These are phyloP conservation scores for Rehmannia glutinosa DNA, from an alignment of 257 asterid species.

Conservation along the genomic window DNA sequence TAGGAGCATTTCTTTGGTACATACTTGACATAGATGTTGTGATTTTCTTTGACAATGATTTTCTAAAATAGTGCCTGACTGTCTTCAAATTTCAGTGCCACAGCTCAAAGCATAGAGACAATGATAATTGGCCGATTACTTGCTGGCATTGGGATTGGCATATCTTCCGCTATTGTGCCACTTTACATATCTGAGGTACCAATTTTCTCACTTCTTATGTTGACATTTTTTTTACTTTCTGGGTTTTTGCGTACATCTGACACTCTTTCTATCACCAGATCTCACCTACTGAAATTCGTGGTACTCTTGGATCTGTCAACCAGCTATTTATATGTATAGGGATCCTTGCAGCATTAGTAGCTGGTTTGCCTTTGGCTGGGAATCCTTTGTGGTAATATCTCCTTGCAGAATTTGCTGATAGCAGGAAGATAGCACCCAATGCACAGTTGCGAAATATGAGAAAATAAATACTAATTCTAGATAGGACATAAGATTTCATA, in stretches of 20 bases:
- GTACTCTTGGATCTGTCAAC: constrained; percentile 91
- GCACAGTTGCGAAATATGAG: background rate
- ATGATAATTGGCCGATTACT: constrained; percentile 91
- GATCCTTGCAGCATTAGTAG: constrained; percentile 88
- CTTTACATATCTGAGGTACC: constrained; percentile 97
- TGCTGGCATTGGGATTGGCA: constrained; percentile 89
- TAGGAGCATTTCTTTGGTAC: constrained; percentile 91
- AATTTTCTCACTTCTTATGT: background rate
- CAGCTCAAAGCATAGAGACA: constrained; percentile 67
- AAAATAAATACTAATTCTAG: background rate
- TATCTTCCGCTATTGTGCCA: constrained; percentile 95
- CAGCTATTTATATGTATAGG: constrained; percentile 89
- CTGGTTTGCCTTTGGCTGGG: constrained; percentile 89
- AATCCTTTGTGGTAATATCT: constrained; percentile 78
- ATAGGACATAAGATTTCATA: too few relatives aligned
- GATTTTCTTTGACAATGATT: constrained; percentile 1
- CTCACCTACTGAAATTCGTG: constrained; percentile 95
- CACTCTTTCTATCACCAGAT: constrained; percentile 43
- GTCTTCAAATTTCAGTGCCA: constrained; percentile 47
- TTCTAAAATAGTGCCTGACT: background rate
- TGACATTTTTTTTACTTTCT: background rate
- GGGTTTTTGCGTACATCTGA: constrained; percentile 24
- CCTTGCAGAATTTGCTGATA: constrained; percentile 4
- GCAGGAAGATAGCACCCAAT: background rate
- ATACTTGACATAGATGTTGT: constrained; percentile 20